Percentiles rank a stretch among this genome's conserved stretches.
These are phyloP conservation scores for Blastocystis sp. DNA, from an alignment of 352 stramenopile genomes.

Conservation along the genomic window DNA sequence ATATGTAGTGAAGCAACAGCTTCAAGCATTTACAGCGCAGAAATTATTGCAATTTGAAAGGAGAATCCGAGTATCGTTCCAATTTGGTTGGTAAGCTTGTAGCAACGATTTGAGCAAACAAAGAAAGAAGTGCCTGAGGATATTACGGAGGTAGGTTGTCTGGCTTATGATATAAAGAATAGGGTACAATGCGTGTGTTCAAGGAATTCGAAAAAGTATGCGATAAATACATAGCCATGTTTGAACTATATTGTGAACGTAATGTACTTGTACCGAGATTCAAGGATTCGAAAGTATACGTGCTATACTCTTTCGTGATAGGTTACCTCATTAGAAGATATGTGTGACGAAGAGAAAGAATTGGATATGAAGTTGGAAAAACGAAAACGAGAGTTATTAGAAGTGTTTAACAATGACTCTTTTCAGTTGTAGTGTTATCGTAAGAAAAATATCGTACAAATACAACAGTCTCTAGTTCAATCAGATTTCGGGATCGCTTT, in stretches of 20 bases:
- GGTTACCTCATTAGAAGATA: not conserved
- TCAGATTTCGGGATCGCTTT: slow-evolving; percentile 22
- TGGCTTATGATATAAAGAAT: not conserved
- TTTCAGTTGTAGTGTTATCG: not conserved
- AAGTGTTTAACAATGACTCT: not conserved
- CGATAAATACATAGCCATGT: slow-evolving; percentile 52
- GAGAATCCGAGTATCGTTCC: not conserved
- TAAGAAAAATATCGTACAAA: slow-evolving; percentile 54
- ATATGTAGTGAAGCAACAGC: not conserved
- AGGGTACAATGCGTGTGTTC: slow-evolving; percentile 33
- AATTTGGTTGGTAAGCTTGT: not conserved
- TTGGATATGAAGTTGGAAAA: slow-evolving; percentile 18
- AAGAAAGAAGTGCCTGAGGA: not conserved
- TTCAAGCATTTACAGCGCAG: slow-evolving; percentile 11
- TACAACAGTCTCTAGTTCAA: slow-evolving; percentile 1
- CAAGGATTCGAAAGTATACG: not conserved
- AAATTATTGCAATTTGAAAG: slow-evolving; percentile 42
- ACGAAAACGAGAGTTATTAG: slow-evolving; percentile 30
- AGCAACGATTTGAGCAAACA: slow-evolving; percentile 16
- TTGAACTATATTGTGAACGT: slow-evolving; percentile 41
- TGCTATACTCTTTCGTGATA: not conserved
- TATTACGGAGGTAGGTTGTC: not conserved
- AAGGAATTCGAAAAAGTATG: slow-evolving; percentile 25
- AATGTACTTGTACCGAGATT: slow-evolving; percentile 2
- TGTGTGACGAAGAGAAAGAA: slow-evolving; percentile 31